phyloP scores from a whole-genome alignment of 1,284 basidiomycete genomes.

The Apiotrichum laibachii region DNA sequence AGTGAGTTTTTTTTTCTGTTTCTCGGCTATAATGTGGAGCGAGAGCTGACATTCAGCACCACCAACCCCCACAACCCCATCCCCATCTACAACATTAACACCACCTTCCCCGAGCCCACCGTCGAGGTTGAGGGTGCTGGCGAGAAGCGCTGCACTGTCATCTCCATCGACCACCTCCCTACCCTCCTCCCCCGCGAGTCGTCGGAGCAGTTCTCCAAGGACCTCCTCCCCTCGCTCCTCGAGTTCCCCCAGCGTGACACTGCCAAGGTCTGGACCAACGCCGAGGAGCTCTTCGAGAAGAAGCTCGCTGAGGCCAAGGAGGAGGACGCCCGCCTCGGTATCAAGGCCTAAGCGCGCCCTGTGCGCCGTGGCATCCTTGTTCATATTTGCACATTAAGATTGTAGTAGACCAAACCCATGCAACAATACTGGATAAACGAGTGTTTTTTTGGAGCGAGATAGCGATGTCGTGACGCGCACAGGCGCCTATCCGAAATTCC shows the following conservation, averaged over 20 bases:
- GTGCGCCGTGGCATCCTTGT: neutral
- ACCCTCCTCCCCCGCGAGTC: conserved; percentile 89
- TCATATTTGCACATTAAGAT: conserved; percentile 1
- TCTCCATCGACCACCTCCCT: conserved; percentile 97
- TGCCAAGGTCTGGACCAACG: conserved; percentile 84
- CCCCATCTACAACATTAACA: conserved; percentile 93
- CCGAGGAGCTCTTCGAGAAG: conserved; percentile 77
- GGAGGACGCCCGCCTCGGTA: conserved; percentile 44
- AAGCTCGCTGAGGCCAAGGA: conserved; percentile 61
- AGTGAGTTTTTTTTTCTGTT: too few relatives aligned
- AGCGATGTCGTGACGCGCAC: too few relatives aligned
- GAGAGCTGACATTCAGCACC: conserved; percentile 55
- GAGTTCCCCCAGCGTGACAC: conserved; percentile 65
- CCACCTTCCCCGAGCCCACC: conserved; percentile 90
- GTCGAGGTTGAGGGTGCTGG: conserved; percentile 76
- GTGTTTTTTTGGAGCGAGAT: too few relatives aligned
- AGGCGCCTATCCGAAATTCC: too few relatives aligned
- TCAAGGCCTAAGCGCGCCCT: conserved; percentile 29
- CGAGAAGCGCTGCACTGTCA: conserved; percentile 63
- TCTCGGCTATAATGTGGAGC: too few relatives aligned
- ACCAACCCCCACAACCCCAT: conserved; percentile 99
- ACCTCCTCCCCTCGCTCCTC: conserved; percentile 82
- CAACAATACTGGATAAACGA: neutral
- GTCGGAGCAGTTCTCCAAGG: conserved; percentile 90
- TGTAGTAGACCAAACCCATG: neutral